These are phyloP conservation scores for Clarkia xantiana DNA, from an alignment of 345 rosid species.

Conservation along the genomic window DNA sequence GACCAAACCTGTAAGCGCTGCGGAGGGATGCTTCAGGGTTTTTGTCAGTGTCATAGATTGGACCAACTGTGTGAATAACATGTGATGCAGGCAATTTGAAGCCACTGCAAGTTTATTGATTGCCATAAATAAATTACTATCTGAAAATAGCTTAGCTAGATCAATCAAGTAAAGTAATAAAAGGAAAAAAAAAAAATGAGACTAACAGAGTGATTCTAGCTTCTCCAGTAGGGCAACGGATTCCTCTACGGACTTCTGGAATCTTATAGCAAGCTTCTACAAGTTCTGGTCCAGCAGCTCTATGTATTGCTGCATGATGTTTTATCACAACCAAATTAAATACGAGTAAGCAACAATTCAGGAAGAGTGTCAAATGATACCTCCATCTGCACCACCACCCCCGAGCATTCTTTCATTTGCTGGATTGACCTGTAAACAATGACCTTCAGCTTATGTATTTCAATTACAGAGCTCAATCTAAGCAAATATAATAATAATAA, in stretches of 20 bases:
- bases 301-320: slow-evolving; percentile 47
- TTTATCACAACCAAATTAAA: background rate
- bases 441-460: background rate
- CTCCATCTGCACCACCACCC: slow-evolving; percentile 96
- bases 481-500: background rate
- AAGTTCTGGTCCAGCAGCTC: slow-evolving; percentile 73
- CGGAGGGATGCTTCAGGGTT: slow-evolving; percentile 40
- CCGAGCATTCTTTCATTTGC: slow-evolving; percentile 86
- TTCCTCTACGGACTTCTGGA: slow-evolving; percentile 49
- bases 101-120: slow-evolving; percentile 32
- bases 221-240: slow-evolving; percentile 77
- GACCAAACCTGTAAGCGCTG: slow-evolving; percentile 45
- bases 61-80: slow-evolving; percentile 82
- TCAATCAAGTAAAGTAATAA: background rate
- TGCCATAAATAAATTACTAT: too few species aligned
- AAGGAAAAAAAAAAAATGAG: background rate
- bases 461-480: background rate
- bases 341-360: background rate
- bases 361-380: slow-evolving; percentile 13
- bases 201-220: slow-evolving; percentile 71
- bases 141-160: too few species aligned
- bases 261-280: slow-evolving; percentile 49
- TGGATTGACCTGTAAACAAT: slow-evolving; percentile 45
- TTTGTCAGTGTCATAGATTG: slow-evolving; percentile 34
- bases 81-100: slow-evolving; percentile 59